A percentile compares a stretch with the other conserved stretches of the same genome.
Evolutionary conservation across 2,329 filamentous ascomycete species (phyloP).

Genomic region (Pseudogymnoascus sp.): DNA sequence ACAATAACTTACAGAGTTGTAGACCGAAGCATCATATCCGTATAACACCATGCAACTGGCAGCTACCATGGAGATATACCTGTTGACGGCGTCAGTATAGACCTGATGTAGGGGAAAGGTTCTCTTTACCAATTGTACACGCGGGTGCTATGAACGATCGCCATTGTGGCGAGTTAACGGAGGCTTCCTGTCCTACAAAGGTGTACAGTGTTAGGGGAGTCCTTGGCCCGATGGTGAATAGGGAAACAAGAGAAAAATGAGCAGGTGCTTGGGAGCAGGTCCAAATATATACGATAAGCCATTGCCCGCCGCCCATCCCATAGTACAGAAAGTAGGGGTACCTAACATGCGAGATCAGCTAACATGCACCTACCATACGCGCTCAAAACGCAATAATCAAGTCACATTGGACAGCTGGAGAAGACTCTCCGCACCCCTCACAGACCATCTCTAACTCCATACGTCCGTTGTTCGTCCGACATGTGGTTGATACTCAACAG

Average conservation of each 20-base stretch:
- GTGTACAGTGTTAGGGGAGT: neutral
- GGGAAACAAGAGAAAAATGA: neutral
- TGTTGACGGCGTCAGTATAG: conserved; percentile 19
- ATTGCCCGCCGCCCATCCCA: neutral
- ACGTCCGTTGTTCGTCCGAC: neutral
- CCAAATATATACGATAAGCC: neutral
- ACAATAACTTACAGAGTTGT: conserved; percentile 46
- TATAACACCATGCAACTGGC: conserved; percentile 69
- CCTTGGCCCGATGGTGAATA: neutral
- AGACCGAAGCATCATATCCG: conserved; percentile 66
- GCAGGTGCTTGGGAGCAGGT: neutral
- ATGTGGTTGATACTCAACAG: neutral
- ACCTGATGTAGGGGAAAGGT: neutral
- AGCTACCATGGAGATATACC: conserved; percentile 62
- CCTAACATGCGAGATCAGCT: neutral
- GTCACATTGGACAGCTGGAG: neutral
- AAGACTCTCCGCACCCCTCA: neutral
- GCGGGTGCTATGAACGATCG: conserved; percentile 2
- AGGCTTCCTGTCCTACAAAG: conserved; percentile 1
- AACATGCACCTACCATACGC: neutral
- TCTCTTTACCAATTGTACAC: conserved; percentile 6
- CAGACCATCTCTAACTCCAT: neutral
- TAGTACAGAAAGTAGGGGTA: neutral
- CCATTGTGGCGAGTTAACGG: conserved; percentile 4
- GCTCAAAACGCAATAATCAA: neutral